Percentiles rank a stretch among this genome's conserved stretches.
These are phyloP conservation scores for Bryoglossum gracile DNA, from an alignment of 495 filamentous ascomycete genomes.

Conservation along the genomic window DNA sequence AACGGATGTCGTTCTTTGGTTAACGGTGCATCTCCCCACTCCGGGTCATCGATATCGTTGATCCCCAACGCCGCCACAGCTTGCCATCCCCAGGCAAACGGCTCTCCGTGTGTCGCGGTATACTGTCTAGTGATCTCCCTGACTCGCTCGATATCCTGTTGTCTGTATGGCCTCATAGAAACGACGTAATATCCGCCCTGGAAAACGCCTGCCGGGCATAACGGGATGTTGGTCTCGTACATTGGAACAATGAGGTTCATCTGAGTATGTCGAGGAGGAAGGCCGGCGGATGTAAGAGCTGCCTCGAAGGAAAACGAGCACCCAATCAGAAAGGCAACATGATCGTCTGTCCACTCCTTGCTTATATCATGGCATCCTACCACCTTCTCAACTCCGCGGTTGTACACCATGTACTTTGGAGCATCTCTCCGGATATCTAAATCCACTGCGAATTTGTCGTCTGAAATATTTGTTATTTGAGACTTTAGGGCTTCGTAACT, in stretches of 20 bases:
- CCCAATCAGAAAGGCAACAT: constrained; percentile 51
- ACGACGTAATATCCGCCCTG: constrained; percentile 40
- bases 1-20: constrained; percentile 24
- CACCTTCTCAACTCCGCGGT: constrained; percentile 27
- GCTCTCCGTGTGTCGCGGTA: constrained; percentile 47
- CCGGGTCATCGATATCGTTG: constrained; percentile 34
- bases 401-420: constrained; percentile 47
- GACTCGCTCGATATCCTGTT: constrained; percentile 38
- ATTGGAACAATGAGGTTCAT: constrained; percentile 39
- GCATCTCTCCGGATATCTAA: constrained; percentile 46
- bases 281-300: constrained; percentile 36
- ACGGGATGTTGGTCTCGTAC: constrained; percentile 44
- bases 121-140: constrained; percentile 40
- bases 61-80: constrained; percentile 40
- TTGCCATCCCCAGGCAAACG: constrained; percentile 54
- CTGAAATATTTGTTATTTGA: constrained; percentile 24
- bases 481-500: constrained; percentile 22
- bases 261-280: constrained; percentile 37
- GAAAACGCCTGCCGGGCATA: constrained; percentile 47
- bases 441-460: constrained; percentile 26
- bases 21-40: constrained; percentile 37
- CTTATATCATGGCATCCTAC: constrained; percentile 30
- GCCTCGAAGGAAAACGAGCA: constrained; percentile 52
- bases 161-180: constrained; percentile 46
- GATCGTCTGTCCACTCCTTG: constrained; percentile 38